Evolutionary conservation across 83 land plant species (phyloP).

Genomic region (Picea engelmannii): DNA sequence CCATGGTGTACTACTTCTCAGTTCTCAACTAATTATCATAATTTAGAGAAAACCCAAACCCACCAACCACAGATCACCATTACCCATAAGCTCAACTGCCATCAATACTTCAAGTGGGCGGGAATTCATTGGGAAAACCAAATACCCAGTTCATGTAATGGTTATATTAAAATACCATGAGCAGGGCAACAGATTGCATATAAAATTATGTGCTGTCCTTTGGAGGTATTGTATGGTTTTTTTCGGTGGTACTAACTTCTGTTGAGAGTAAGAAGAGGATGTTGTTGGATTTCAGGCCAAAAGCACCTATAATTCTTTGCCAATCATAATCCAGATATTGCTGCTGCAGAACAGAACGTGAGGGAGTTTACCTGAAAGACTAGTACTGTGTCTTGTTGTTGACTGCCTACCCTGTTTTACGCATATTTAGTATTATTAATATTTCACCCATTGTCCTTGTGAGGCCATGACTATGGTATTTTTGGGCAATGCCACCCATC

Average conservation of each 20-base stretch:
- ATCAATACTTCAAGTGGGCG: no score
- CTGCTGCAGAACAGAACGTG: neutral
- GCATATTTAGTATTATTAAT: constrained; percentile 2
- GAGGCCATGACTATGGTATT: neutral
- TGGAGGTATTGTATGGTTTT: constrained; percentile 3
- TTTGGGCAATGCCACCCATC: constrained; percentile 1
- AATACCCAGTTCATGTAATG: neutral
- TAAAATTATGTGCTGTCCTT: neutral
- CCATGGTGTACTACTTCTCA: neutral
- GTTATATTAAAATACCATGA: neutral
- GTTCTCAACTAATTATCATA: neutral
- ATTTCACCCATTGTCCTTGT: constrained; percentile 7
- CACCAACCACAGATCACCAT: neutral
- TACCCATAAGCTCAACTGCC: neutral
- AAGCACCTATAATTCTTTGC: constrained; percentile 14
- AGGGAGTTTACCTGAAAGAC: neutral
- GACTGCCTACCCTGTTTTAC: constrained; percentile 11
- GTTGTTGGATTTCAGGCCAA: constrained; percentile 4
- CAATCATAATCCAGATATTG: constrained; percentile 9
- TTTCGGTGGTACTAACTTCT: constrained; percentile 9
- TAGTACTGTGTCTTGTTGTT: constrained; percentile 11
- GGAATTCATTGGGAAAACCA: constrained; percentile 12
- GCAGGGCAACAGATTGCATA: constrained; percentile 1
- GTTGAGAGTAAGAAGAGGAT: neutral
- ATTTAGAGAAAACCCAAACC: constrained; percentile 9